A percentile compares a stretch with the other conserved stretches of the same genome.
phyloP scores from a whole-genome alignment of 2,329 filamentous ascomycete species.

The Alternaria tenuissima region DNA sequence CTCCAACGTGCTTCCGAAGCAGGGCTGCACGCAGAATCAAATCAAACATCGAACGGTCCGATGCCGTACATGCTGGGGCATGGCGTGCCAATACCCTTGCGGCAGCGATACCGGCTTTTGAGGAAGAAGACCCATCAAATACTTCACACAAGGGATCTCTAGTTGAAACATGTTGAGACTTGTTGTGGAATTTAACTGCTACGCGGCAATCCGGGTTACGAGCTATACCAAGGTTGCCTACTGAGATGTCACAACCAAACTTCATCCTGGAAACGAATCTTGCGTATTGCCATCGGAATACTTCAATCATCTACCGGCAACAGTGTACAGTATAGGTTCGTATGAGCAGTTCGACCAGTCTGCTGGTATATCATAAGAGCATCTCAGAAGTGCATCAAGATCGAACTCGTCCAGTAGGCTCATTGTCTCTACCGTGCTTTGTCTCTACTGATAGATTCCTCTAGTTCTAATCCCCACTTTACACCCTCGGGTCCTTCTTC shows the following conservation, averaged over 20 bases:
- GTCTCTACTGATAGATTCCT: neutral
- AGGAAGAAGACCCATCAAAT: neutral
- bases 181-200: neutral
- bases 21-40: neutral
- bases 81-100: neutral
- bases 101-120: neutral
- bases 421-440: neutral
- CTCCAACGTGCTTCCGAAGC: neutral
- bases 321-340: neutral
- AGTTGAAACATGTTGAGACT: neutral
- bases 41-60: neutral
- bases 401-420: neutral
- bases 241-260: neutral
- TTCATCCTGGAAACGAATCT: neutral
- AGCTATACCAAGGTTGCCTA: neutral
- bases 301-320: neutral
- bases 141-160: neutral
- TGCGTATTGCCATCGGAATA: neutral
- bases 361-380: neutral
- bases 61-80: neutral
- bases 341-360: neutral
- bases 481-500: neutral
- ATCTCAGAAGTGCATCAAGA: neutral
- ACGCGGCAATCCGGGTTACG: neutral
- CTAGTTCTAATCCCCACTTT: neutral